Base-by-base conservation (phyloP, 2,329 filamentous ascomycete genomes). In the Dactylellina drechsleri region DNA sequence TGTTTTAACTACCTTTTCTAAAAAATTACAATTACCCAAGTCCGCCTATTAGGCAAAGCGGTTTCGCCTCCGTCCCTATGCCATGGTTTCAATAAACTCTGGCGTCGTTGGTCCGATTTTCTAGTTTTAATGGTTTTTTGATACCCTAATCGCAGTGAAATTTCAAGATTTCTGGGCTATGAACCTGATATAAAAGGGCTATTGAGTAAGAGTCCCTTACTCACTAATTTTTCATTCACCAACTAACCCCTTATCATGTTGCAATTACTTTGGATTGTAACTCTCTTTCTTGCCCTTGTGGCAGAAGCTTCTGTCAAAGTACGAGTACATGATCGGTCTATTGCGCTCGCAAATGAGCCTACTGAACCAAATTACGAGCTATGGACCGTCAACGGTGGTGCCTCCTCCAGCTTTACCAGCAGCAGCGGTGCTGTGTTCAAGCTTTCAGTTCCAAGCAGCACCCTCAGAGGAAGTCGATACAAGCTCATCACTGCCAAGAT, bases 401-500 rank as follows among this genome's bases (percentile, higher is more conserved):
- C 60, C 15, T 64, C 60, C 2, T 26, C 47, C 31, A 41, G 26
- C 36, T 64, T 53, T 15, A 64, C 60, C 2, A 26, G 23, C 4
- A 23, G 23, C 23, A 54, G 49, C 16, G 60, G 60, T 7, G 18
- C 43, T 16, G 54, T 49, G 4, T 64, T 64, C 16, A 64, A 64
- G 28, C 47, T 64, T 16, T 43, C 60, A 18, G 47, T 64, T 16
- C 60, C 60, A n/a, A 62, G 61, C 26, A 58, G 77, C 16, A 77
- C 77, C 26, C 64, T 80, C 13, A 70, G 68, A 13, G 80, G 80
- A 10, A 79, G 77, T 52, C 76, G 61, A n/a, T 78, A 80, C 76
- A 80, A 81, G 67, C 60, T 68, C 16, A 75, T 77, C 1, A 79
- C 79, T 58, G 77, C 78, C 2, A 78, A 79, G 23, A 77, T 80